Percentiles rank a stretch among this genome's conserved stretches.
Conservation (phyloP, 768 basidiomycete species). For the Boletellus ananiceps region DNA sequence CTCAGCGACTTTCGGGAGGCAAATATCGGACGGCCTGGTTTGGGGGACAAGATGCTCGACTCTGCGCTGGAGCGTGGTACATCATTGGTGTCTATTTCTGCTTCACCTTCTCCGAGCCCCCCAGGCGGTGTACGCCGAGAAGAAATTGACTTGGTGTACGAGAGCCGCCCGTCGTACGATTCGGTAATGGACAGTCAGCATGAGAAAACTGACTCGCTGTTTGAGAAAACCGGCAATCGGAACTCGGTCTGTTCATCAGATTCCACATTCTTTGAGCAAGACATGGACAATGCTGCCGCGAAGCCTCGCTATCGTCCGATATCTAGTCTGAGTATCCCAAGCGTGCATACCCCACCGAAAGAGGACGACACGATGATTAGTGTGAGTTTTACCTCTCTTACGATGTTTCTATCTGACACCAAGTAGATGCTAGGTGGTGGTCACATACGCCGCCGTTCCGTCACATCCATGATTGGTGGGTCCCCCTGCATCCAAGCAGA, state of each 20-base stretch:
- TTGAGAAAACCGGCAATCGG: conserved; percentile 56
- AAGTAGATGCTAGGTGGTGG: conserved; percentile 75
- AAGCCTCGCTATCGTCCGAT: conserved; percentile 61
- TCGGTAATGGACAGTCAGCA: conserved; percentile 60
- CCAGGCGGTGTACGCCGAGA: conserved; percentile 16
- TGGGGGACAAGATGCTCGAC: conserved; percentile 89
- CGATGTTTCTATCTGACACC: not conserved
- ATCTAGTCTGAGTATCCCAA: conserved; percentile 55
- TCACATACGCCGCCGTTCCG: conserved; percentile 62
- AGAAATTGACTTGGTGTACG: conserved; percentile 14
- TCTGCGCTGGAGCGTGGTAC: conserved; percentile 47
- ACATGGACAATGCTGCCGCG: conserved; percentile 29
- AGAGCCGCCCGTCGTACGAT: conserved; percentile 47
- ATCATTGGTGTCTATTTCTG: conserved; percentile 59
- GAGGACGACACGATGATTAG: conserved; percentile 84
- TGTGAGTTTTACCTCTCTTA: conserved; percentile 36
- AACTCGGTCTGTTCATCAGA: conserved; percentile 48
- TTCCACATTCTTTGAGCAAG: conserved; percentile 56
- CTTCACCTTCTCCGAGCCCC: conserved; percentile 53
- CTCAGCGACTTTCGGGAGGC: conserved; percentile 57
- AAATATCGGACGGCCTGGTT: conserved; percentile 61
- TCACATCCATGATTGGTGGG: conserved; percentile 60
- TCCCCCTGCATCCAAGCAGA: conserved; percentile 68
- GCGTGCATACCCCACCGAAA: conserved; percentile 44
- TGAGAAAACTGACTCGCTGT: conserved; percentile 45